Percentiles rank a stretch among this genome's conserved stretches.
These are phyloP conservation scores for Arthrobotrys pseudoclavata DNA, from an alignment of 2,329 filamentous ascomycete genomes.

Conservation along the genomic window DNA sequence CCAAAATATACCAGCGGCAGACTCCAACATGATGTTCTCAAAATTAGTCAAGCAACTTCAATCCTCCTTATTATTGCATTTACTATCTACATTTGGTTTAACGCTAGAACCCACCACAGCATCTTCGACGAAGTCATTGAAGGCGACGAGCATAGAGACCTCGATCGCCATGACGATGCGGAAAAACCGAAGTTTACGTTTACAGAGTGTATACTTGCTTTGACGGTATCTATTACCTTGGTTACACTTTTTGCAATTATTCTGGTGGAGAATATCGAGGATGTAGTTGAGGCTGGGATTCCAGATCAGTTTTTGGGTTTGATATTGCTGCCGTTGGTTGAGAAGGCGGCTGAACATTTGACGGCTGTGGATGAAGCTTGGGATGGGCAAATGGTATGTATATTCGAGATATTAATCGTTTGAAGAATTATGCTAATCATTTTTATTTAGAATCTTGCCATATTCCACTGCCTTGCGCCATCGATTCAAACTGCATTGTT, in stretches of 20 bases:
- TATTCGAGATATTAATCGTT: slow-evolving; percentile 50
- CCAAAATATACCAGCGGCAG: slow-evolving; percentile 65
- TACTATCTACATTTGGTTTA: slow-evolving; percentile 76
- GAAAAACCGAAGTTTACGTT: slow-evolving; percentile 79
- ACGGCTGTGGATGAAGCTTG: slow-evolving; percentile 88
- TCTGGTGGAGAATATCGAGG: slow-evolving; percentile 79
- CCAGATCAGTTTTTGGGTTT: slow-evolving; percentile 76
- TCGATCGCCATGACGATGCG: slow-evolving; percentile 74
- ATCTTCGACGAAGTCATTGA: slow-evolving; percentile 82
- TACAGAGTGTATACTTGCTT: slow-evolving; percentile 77
- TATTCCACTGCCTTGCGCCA: slow-evolving; percentile 86
- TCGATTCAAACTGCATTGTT: slow-evolving; percentile 91
- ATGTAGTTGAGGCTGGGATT: slow-evolving; percentile 71
- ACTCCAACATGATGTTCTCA: slow-evolving; percentile 71
- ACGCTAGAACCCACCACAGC: slow-evolving; percentile 80
- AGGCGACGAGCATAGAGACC: slow-evolving; percentile 77
- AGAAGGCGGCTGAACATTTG: slow-evolving; percentile 88
- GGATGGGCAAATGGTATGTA: slow-evolving; percentile 72
- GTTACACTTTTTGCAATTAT: slow-evolving; percentile 81
- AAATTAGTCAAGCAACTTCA: slow-evolving; percentile 78
- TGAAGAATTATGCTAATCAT: not conserved
- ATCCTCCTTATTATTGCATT: slow-evolving; percentile 80
- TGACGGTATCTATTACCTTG: slow-evolving; percentile 75
- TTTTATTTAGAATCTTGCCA: slow-evolving; percentile 79
- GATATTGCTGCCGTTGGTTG: slow-evolving; percentile 84